Percentiles rank a stretch among this genome's conserved stretches.
Conservation (phyloP, 2,329 filamentous ascomycete genomes). For the Fusarium sp. region DNA sequence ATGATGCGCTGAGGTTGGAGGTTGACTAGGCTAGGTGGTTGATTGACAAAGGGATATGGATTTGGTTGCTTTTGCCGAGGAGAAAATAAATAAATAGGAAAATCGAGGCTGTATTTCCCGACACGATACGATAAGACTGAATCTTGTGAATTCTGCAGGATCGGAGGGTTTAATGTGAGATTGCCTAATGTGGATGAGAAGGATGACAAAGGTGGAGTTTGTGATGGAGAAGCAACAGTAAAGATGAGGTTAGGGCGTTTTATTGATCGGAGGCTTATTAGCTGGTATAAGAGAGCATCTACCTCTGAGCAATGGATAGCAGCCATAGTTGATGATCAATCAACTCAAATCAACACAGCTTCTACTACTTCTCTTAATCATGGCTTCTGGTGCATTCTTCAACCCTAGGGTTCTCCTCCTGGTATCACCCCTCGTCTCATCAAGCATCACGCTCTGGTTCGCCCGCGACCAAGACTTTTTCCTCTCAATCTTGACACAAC, state of each 20-base stretch:
- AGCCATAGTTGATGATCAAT: background rate
- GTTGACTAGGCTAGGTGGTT: constrained; percentile 49
- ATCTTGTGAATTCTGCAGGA: constrained; percentile 3
- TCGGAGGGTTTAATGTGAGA: constrained; percentile 32
- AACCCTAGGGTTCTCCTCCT: constrained; percentile 54
- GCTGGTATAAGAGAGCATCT: constrained; percentile 10
- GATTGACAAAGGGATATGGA: background rate
- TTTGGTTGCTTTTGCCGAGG: background rate
- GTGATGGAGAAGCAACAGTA: constrained; percentile 6
- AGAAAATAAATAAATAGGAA: constrained; percentile 26
- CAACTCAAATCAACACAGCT: background rate
- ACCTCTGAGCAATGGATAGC: background rate
- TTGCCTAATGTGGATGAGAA: background rate
- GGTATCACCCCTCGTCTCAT: constrained; percentile 59
- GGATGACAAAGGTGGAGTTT: constrained; percentile 19
- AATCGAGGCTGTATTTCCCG: background rate
- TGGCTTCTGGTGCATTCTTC: constrained; percentile 54
- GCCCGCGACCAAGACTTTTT: constrained; percentile 59
- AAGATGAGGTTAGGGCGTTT: background rate
- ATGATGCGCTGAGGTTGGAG: constrained; percentile 72
- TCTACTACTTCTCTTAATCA: constrained; percentile 25
- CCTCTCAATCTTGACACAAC: constrained; percentile 51
- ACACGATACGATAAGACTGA: constrained; percentile 23
- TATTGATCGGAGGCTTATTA: background rate
- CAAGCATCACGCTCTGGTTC: constrained; percentile 59